Base-by-base conservation (phyloP, 768 basidiomycete genomes). In the Cyathus striatus region DNA sequence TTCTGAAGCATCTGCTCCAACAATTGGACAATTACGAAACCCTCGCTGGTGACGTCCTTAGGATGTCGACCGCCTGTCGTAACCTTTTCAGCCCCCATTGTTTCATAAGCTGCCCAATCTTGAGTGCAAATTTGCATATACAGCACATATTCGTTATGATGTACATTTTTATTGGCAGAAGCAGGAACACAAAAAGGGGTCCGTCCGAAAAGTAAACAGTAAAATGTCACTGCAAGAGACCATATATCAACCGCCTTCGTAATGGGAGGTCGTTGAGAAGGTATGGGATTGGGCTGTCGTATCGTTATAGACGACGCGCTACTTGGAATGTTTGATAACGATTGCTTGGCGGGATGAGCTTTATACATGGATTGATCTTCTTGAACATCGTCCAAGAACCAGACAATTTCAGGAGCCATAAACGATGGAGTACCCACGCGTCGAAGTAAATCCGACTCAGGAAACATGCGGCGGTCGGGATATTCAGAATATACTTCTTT, bases 201-300 rank as follows among this genome's bases (percentile, higher is more conserved):
- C 39, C 58, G 67, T 6, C 72, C 72, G 47, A 74, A 74, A 14
- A 74, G 56, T 30, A 72, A 53, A 47, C 72, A 71, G 47, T 70
- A 74, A 23, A 72, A 60, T n/a, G 70, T 71, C 16, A 74, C 66
- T 17, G 60, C 72, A 12, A 74, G 57, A 17, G 70, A 66, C 72
- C 72, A 74, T 13, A 72, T 52, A 45, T 74, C 72, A 38, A 74
- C 67, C 12, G 70, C 69, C 41, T 66, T 61, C n/a, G 71, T 72
- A 38, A 72, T 63, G 3, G 67, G 65, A 16, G 69, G 71, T 40
- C 66, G 56, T 51, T 48, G 40, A 30, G 47, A 55, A 14, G 59
- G 49, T 32, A 52, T 47, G 22, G 22, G 26, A 25, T 43, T 42
- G 4, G 27, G n/a, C n/a, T 9, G n/a, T 9, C 27, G 9, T 7